Evolutionary conservation across 2,329 filamentous ascomycete species (phyloP), one percentile per base, ranked within the genome.

Genomic region (Penicillium brasilianum): DNA sequence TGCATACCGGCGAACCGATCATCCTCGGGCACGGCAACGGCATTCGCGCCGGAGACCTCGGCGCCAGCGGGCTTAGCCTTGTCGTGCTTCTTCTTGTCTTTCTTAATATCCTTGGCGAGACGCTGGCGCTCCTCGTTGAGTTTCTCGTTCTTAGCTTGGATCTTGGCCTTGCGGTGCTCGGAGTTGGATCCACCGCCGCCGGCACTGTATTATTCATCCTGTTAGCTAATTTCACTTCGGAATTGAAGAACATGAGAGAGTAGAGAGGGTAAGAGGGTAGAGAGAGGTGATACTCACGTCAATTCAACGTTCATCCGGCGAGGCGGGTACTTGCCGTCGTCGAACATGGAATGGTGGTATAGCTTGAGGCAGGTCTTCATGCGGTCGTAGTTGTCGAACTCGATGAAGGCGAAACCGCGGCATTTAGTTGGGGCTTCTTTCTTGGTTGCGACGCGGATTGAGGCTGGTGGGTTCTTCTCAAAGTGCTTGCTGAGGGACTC

Each of bases 291-390:
- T 28, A 84, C 88, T 78, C 78, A 92, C 85, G 93, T 97, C 67
- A 98, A 80, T 80, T 97, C 94, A 28, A 97, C 91, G 74, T 97
- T 97, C 71, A 98, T 96, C 78, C 89, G 90, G 69, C 94, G 84
- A 55, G 88, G 80, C 1, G 78, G 77, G 34, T 77, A 81, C 70
- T 80, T 81, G 39, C 81, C 81, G 56, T 85, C 83, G 61, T 87
- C 81, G 74, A 97, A 96, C 65, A 84, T 84, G 61, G 87, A 90
- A 80, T 97, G 93, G 79, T 98, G 93, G 79, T 94, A 94, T 66
- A 92, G 87, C 77, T 93, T 91, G 62, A 98, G 83, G 73, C 92
- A 96, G 34, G 92, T 95, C 83, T 96, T 91, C 92, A 97, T 96
- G 74, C 90, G 87, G 78, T 93, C 90, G 79, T 89, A 96, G 68